Percentiles rank a stretch among this genome's conserved stretches.
phyloP scores from a whole-genome alignment of 2,329 filamentous ascomycete species.

The Cytospora schulzeri region DNA sequence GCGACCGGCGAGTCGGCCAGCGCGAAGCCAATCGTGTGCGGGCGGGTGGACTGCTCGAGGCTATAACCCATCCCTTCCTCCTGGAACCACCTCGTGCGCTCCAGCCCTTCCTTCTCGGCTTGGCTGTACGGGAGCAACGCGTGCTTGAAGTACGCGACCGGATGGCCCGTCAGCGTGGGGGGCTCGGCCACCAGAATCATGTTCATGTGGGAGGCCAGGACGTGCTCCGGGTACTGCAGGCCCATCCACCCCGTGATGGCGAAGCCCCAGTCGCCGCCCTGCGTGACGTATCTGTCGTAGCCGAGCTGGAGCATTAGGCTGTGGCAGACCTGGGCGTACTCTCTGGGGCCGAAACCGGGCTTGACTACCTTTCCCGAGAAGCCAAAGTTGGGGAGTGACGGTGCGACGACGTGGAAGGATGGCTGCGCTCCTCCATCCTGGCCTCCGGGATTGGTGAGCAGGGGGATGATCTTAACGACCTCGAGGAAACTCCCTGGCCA shows the following conservation, averaged over 20 bases:
- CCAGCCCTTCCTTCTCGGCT: slow-evolving; percentile 53
- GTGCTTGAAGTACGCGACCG: slow-evolving; percentile 59
- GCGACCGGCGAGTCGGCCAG: slow-evolving; percentile 71
- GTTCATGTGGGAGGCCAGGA: slow-evolving; percentile 65
- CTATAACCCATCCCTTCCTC: slow-evolving; percentile 62
- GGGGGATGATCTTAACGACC: slow-evolving; percentile 38
- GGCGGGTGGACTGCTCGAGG: slow-evolving; percentile 64
- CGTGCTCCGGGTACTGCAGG: slow-evolving; percentile 57
- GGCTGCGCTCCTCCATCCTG: slow-evolving; percentile 32
- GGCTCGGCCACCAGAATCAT: slow-evolving; percentile 45
- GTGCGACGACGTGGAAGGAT: slow-evolving; percentile 51
- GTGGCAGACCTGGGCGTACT: slow-evolving; percentile 39
- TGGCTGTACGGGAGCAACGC: slow-evolving; percentile 55
- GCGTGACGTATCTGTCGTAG: slow-evolving; percentile 46
- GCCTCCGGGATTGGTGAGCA: slow-evolving; percentile 35
- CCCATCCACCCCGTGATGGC: slow-evolving; percentile 65
- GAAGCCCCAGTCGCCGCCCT: slow-evolving; percentile 74
- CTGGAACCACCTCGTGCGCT: slow-evolving; percentile 59
- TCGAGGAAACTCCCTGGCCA: slow-evolving; percentile 48
- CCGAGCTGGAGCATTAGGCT: slow-evolving; percentile 44
- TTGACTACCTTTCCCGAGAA: slow-evolving; percentile 41
- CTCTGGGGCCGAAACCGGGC: slow-evolving; percentile 36
- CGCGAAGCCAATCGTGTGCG: slow-evolving; percentile 71
- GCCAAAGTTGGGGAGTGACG: slow-evolving; percentile 47
- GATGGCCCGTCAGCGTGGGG: slow-evolving; percentile 54